A percentile compares a stretch with the other conserved stretches of the same genome.
Evolutionary conservation across 2,329 filamentous ascomycete species (phyloP).

Genomic region (Penicillium rolfsii): DNA sequence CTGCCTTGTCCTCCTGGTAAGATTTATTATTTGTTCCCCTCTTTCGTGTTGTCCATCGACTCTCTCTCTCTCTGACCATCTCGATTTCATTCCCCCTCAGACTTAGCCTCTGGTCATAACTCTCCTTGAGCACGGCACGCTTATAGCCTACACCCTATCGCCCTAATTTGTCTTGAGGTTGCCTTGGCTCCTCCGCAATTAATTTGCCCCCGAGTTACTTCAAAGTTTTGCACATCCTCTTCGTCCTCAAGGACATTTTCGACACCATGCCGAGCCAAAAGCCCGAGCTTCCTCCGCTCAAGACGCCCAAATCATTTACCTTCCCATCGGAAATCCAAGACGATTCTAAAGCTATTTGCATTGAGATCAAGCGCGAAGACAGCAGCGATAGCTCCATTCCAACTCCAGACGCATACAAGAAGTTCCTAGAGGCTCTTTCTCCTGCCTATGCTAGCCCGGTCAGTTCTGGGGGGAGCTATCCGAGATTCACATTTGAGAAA

Average conservation of each 20-base stretch:
- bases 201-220: not conserved
- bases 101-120: not conserved
- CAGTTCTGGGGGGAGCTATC: not conserved
- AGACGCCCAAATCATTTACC: not conserved
- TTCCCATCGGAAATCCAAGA: not conserved
- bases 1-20: conserved; percentile 14
- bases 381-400: conserved; percentile 1
- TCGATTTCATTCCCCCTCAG: not conserved
- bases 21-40: conserved; percentile 11
- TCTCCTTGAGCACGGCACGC: not conserved
- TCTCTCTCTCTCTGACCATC: not conserved
- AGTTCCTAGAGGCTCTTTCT: not conserved
- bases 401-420: not conserved
- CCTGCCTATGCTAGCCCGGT: not conserved
- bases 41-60: conserved; percentile 1
- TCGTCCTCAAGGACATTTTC: not conserved
- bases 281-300: conserved; percentile 15
- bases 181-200: not conserved
- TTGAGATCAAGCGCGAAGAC: conserved; percentile 1
- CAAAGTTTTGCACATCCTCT: not conserved
- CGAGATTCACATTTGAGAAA: conserved; percentile 2
- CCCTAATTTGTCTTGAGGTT: not conserved
- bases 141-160: not conserved
- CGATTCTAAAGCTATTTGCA: not conserved
- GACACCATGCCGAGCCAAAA: conserved; percentile 10